Evolutionary conservation across 1,284 basidiomycete genomes (phyloP), one percentile per base, ranked within the genome.

Genomic region (Puccinia hordei): DNA sequence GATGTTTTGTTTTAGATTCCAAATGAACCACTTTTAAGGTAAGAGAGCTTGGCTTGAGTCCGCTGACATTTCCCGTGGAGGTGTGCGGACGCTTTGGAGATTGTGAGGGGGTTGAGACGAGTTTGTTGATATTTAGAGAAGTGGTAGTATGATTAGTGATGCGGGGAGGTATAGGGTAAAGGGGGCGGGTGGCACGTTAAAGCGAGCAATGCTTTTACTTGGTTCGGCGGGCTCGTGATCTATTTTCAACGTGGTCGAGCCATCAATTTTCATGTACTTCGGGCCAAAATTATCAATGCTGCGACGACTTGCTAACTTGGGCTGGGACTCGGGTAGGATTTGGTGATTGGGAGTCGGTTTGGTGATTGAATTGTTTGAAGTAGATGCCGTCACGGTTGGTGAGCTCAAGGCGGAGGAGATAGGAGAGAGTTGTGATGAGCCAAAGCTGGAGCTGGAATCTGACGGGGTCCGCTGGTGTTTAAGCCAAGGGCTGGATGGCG

Each of bases 1-100:
- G 55, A 75, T 75, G 57, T 75, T 75, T 27, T n/a, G 73, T 75
- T 27, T 65, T 75, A 19, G 73, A 75, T 38, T 75, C 73, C 13
- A 24, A 24, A 24, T 75, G 73, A 30, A 63, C 41, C 24, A 75
- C 73, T 63, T 75, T 75, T 15, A 75, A 17, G 10, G 44, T 57
- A 5, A 75, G 41, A 4, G 73, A 63, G 59, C 30, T 63, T n/a
- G 57, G 49, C 35, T 44, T 63, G 10, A 44, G 27, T 3, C 73
- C 59, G 27, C 63, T 63, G 10, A 27, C 38, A 72, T 51, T 59
- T 6, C 24, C 77, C 5, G 68, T 57, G 19, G 68, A 57, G 17
- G 77, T 79, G 38, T 79, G 77, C 9, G 77, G 77, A 8, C 63
- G 63, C 17, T 65, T 33, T 38, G 55, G 75, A 44, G 49, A 35